A percentile compares a stretch with the other conserved stretches of the same genome.
These are phyloP conservation scores for Asterophora parasitica DNA, from an alignment of 768 basidiomycete species.

Conservation along the genomic window DNA sequence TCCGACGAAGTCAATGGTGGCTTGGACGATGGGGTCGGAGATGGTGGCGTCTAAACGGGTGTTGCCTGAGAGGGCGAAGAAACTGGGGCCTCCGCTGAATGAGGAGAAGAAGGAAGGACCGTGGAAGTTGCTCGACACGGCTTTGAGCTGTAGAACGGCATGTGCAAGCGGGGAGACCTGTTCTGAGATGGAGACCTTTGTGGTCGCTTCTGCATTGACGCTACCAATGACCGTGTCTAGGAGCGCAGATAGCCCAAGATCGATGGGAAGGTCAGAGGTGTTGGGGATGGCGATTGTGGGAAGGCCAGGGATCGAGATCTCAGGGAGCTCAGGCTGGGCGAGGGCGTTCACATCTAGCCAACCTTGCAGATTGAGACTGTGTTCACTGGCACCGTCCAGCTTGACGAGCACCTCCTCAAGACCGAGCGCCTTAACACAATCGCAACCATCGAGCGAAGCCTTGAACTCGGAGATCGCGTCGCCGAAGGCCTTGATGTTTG, in stretches of 20 bases:
- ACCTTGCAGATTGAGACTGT: neutral
- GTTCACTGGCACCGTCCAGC: neutral
- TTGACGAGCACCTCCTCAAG: neutral
- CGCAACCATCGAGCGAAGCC: neutral
- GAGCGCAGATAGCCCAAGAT: too few species aligned
- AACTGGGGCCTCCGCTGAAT: neutral
- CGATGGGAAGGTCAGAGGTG: neutral
- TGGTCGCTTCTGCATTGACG: too few species aligned
- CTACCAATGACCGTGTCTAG: too few species aligned
- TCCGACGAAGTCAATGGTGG: constrained; percentile 9
- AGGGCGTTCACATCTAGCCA: neutral
- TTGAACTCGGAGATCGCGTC: neutral
- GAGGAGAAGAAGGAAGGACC: neutral
- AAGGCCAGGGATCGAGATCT: neutral
- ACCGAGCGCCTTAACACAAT: neutral
- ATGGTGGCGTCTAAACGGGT: neutral
- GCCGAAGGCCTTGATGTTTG: neutral
- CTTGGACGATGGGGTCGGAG: constrained; percentile 3
- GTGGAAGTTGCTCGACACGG: neutral
- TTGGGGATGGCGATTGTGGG: neutral
- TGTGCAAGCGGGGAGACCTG: neutral
- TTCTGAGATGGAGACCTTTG: neutral
- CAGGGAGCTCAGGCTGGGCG: neutral
- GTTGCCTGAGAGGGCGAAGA: neutral
- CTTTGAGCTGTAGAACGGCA: neutral